These are phyloP conservation scores for Syncephalastrum sp. DNA, from an alignment of 371 early-diverging fungal genomes.

Conservation along the genomic window DNA sequence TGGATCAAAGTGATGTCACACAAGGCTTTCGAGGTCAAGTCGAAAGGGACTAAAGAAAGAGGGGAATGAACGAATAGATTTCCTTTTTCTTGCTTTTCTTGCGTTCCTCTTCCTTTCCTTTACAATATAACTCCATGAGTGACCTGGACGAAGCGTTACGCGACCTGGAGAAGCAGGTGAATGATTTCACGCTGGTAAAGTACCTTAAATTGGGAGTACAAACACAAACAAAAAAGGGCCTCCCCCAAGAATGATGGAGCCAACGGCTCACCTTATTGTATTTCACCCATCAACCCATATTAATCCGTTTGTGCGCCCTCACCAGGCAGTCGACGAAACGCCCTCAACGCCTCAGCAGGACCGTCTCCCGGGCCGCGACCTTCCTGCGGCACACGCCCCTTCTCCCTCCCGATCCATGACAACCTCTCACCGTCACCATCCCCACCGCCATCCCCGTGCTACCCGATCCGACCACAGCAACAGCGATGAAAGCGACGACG, in stretches of 20 bases:
- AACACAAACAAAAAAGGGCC: background rate
- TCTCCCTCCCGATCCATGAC: background rate
- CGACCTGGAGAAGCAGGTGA: constrained; percentile 42
- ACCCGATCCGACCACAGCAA: background rate
- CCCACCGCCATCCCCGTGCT: background rate
- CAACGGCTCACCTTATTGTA: too few species aligned
- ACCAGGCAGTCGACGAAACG: constrained; percentile 1
- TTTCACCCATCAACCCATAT: constrained; percentile 11
- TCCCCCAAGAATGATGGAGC: too few species aligned
- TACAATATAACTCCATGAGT: constrained; percentile 18
- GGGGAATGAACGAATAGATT: constrained; percentile 1
- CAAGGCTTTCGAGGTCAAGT: background rate
- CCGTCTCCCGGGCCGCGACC: background rate
- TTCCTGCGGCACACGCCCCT: background rate
- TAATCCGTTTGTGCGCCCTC: too few species aligned
- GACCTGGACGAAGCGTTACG: constrained; percentile 32
- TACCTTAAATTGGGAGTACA: too few species aligned
- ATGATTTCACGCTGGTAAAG: constrained; percentile 42
- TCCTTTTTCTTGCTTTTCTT: constrained; percentile 5
- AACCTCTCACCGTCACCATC: background rate
- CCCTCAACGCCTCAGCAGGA: constrained; percentile 4
- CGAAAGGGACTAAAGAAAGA: background rate
- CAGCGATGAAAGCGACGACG: constrained; percentile 32
- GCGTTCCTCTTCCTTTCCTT: constrained; percentile 15
- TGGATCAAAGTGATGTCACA: constrained; percentile 7